phyloP scores from a whole-genome alignment of 345 rosid genomes.

The Anastatica hierochuntica region DNA sequence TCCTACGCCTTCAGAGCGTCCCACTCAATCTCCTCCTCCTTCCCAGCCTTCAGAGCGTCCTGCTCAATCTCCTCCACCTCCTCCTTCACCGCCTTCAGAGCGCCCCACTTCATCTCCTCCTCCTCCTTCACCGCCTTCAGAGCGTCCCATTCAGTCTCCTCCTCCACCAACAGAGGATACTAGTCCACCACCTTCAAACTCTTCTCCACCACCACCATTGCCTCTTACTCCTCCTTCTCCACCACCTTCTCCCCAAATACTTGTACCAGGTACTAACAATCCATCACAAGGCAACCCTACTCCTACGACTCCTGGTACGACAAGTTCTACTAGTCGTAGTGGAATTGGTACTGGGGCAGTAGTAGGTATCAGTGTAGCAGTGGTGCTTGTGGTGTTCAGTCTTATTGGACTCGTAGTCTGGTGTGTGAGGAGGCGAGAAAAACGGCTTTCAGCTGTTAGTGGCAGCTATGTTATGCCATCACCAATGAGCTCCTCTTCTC shows the following conservation, averaged over 20 bases:
- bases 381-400: constrained; percentile 45
- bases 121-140: background rate
- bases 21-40: constrained; percentile 6
- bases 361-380: constrained; percentile 43
- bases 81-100: constrained; percentile 10
- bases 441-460: constrained; percentile 28
- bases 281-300: constrained; percentile 17
- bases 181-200: constrained; percentile 34
- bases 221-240: no score
- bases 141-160: background rate
- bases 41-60: constrained; percentile 19
- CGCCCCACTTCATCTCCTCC: constrained; percentile 18
- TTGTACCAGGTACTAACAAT: constrained; percentile 21
- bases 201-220: constrained; percentile 25
- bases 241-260: constrained; percentile 24
- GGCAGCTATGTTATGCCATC: constrained; percentile 66
- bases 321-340: constrained; percentile 15
- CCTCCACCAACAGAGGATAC: constrained; percentile 13
- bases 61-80: background rate
- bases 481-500: constrained; percentile 43
- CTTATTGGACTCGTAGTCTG: constrained; percentile 44
- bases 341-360: constrained; percentile 33
- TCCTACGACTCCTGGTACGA: constrained; percentile 28
- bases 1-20: background rate
- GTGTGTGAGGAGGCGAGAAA: constrained; percentile 53